phyloP scores from a whole-genome alignment of 1,139 yeast genomes.

The Kodamaea arcana region DNA sequence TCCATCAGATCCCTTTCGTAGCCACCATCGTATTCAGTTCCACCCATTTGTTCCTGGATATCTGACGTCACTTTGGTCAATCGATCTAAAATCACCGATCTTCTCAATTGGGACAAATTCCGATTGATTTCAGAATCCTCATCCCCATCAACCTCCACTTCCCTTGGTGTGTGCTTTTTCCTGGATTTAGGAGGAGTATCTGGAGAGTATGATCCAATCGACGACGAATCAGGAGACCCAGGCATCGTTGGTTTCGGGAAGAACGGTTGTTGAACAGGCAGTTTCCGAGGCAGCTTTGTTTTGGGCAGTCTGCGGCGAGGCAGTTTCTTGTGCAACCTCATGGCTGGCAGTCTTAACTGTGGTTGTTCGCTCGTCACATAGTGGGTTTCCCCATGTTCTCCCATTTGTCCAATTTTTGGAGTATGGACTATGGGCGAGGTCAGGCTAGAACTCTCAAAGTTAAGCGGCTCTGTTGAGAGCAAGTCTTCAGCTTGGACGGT shows the following conservation, averaged over 20 bases:
- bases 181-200: slow-evolving; percentile 27
- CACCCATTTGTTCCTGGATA: slow-evolving; percentile 29
- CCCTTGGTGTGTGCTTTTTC: not conserved
- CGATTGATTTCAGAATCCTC: slow-evolving; percentile 10
- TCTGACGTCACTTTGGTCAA: slow-evolving; percentile 40
- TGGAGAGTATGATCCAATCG: slow-evolving; percentile 36
- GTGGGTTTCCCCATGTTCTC: not conserved
- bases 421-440: not conserved
- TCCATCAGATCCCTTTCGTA: not conserved
- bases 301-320: not conserved
- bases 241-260: slow-evolving; percentile 7
- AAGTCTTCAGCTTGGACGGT: not conserved
- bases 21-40: slow-evolving; percentile 1
- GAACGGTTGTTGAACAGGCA: not conserved
- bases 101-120: slow-evolving; percentile 16
- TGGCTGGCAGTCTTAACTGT: not conserved
- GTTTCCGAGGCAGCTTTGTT: not conserved
- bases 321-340: not conserved
- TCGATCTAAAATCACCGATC: slow-evolving; percentile 38
- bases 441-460: not conserved
- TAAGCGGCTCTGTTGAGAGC: not conserved
- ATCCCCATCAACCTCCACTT: slow-evolving; percentile 7
- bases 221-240: slow-evolving; percentile 14
- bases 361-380: not conserved
- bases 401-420: not conserved